These are phyloP conservation scores for Musa schizocarpa DNA, from an alignment of 176 grass and related monocot genomes.

Conservation along the genomic window DNA sequence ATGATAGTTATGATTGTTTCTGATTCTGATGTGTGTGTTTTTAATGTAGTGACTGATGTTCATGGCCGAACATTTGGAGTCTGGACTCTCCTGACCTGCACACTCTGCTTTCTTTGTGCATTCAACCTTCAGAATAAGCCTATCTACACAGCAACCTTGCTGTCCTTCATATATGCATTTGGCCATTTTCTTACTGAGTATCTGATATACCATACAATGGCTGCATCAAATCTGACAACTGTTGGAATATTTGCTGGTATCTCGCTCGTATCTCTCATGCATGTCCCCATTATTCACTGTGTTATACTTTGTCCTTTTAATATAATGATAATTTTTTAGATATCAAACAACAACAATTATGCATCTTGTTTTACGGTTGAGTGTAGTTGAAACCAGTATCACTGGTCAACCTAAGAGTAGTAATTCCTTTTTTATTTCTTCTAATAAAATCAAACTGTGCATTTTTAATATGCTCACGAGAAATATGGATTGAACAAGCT, in stretches of 20 bases:
- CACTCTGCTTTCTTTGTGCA: slow-evolving; percentile 79
- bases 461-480: too few species aligned
- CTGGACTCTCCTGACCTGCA: slow-evolving; percentile 84
- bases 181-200: slow-evolving; percentile 83
- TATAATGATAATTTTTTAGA: neutral
- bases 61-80: slow-evolving; percentile 87
- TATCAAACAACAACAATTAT: neutral
- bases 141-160: slow-evolving; percentile 60
- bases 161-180: slow-evolving; percentile 74
- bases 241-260: slow-evolving; percentile 91
- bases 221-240: slow-evolving; percentile 60
- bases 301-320: neutral
- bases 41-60: slow-evolving; percentile 66
- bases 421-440: too few species aligned
- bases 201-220: slow-evolving; percentile 77
- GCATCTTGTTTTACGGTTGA: too few species aligned
- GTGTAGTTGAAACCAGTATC: too few species aligned
- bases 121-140: slow-evolving; percentile 73
- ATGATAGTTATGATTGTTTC: neutral
- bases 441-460: too few species aligned
- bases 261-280: neutral
- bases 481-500: too few species aligned
- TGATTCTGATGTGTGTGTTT: neutral
- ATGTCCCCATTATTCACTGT: neutral
- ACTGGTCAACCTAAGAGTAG: too few species aligned